Base-by-base conservation (phyloP, 768 basidiomycete genomes). In the Lactifluus subvellereus region DNA sequence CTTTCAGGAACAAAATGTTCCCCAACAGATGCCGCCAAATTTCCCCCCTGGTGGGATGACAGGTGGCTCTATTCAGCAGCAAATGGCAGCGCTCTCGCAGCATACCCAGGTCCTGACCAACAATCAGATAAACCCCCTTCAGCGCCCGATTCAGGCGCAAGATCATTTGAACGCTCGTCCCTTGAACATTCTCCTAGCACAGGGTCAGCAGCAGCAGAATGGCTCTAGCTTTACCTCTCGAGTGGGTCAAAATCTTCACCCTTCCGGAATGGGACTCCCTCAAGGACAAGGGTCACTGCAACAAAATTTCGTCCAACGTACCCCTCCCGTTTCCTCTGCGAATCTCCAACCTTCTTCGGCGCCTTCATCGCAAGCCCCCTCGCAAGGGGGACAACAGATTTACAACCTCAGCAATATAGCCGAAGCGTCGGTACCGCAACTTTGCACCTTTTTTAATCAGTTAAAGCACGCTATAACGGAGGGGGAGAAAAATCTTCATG, bases 231-330 rank as follows among this genome's bases (percentile, higher is more conserved):
- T 64, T 38, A 35, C 37, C n/a, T 47, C 62, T 43, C 58, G 58
- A 35, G 27, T 38, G 18, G 62, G 53, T 37, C 62, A 64, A 64
- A 59, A 54, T 30, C 27, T 55, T 49, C 53, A 59, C 30, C 45
- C 62, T 18, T 20, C 58, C 51, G 62, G 58, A 42, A 50, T 64
- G 57, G 48, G 53, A 32, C 58, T 60, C 27, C n/a, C 58, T 20
- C 58, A 42, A 18, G 62, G 62, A 55, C 62, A 54, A 50, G 58
- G 53, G 1, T 45, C 62, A 2, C 54, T 64, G 5, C 58, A 54
- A 50, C 53, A 38, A 60, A 60, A 50, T 13, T 54, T 64, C 9
- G 42, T 64, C 11, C 58, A 60, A 35, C 62, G 48, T 6, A 55
- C 53, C 32, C 54, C 62, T 16, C 55, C 62, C 7, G 48, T 45